A percentile compares a stretch with the other conserved stretches of the same genome.
phyloP scores from a whole-genome alignment of 257 asterid species.

The Salvia hispanica region DNA sequence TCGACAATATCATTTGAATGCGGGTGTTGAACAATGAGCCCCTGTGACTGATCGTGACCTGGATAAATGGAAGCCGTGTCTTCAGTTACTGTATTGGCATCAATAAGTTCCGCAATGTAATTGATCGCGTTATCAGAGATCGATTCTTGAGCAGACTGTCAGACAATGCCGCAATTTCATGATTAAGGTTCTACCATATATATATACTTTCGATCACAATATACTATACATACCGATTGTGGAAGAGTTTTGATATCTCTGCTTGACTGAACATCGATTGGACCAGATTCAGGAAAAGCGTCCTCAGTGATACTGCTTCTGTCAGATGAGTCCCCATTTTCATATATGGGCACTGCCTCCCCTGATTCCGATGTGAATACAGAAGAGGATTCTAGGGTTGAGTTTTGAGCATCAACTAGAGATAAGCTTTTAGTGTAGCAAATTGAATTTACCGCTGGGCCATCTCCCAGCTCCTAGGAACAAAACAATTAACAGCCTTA shows the following conservation, averaged over 20 bases:
- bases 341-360: slow-evolving; percentile 35
- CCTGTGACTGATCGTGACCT: slow-evolving; percentile 38
- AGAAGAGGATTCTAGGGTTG: slow-evolving; percentile 50
- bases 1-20: slow-evolving; percentile 32
- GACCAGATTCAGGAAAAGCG: slow-evolving; percentile 32
- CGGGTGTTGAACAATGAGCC: slow-evolving; percentile 23
- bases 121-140: slow-evolving; percentile 39
- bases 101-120: slow-evolving; percentile 33
- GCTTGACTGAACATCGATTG: slow-evolving; percentile 41
- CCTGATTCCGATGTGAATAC: slow-evolving; percentile 51
- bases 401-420: slow-evolving; percentile 41
- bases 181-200: slow-evolving; percentile 33
- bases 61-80: slow-evolving; percentile 29
- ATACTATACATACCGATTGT: slow-evolving; percentile 44
- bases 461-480: slow-evolving; percentile 52
- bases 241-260: slow-evolving; percentile 35
- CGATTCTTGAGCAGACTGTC: slow-evolving; percentile 54
- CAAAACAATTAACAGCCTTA: background rate
- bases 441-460: slow-evolving; percentile 44
- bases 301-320: slow-evolving; percentile 35
- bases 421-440: slow-evolving; percentile 36
- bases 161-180: slow-evolving; percentile 34
- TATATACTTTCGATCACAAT: slow-evolving; percentile 17
- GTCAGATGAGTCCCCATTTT: slow-evolving; percentile 45
- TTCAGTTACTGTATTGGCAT: slow-evolving; percentile 34